A percentile compares a stretch with the other conserved stretches of the same genome.
These are phyloP conservation scores for Cylindrotheca closterium DNA, from an alignment of 108 stramenopile genomes.

Conservation along the genomic window DNA sequence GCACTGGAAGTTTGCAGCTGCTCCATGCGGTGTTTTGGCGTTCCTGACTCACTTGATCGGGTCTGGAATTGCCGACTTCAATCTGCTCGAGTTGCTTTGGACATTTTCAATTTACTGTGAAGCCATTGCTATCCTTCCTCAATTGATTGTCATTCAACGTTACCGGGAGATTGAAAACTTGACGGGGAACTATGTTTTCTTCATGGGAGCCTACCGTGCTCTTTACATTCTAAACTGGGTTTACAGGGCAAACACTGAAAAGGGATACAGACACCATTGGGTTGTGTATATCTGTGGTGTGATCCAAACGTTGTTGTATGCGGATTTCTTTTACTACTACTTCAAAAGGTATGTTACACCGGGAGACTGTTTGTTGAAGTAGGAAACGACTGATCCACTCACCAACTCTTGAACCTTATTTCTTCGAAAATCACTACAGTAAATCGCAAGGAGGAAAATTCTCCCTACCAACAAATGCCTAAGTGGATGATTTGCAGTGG, in stretches of 20 bases:
- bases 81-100: slow-evolving; percentile 88
- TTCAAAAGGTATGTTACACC: slow-evolving; percentile 42
- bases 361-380: neutral
- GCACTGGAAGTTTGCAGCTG: slow-evolving; percentile 94
- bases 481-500: neutral
- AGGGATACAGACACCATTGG: slow-evolving; percentile 90
- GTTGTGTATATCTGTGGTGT: slow-evolving; percentile 93
- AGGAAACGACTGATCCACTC: too few species aligned
- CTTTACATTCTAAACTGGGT: slow-evolving; percentile 99
- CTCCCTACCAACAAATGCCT: slow-evolving; percentile 62
- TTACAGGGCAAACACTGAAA: slow-evolving; percentile 88
- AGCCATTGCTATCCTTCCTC: slow-evolving; percentile 94
- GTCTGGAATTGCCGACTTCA: slow-evolving; percentile 41
- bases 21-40: slow-evolving; percentile 88
- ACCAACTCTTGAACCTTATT: neutral
- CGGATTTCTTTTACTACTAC: slow-evolving; percentile 99
- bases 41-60: slow-evolving; percentile 74
- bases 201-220: slow-evolving; percentile 95
- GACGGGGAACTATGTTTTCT: slow-evolving; percentile 97
- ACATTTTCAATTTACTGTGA: slow-evolving; percentile 97
- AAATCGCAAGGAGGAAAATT: slow-evolving; percentile 82
- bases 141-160: slow-evolving; percentile 95
- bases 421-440: slow-evolving; percentile 24
- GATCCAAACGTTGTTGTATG: slow-evolving; percentile 97
- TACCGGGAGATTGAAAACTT: slow-evolving; percentile 97